Base-by-base conservation (phyloP, 2,329 filamentous ascomycete species). In the Trichoderma harzianum region DNA sequence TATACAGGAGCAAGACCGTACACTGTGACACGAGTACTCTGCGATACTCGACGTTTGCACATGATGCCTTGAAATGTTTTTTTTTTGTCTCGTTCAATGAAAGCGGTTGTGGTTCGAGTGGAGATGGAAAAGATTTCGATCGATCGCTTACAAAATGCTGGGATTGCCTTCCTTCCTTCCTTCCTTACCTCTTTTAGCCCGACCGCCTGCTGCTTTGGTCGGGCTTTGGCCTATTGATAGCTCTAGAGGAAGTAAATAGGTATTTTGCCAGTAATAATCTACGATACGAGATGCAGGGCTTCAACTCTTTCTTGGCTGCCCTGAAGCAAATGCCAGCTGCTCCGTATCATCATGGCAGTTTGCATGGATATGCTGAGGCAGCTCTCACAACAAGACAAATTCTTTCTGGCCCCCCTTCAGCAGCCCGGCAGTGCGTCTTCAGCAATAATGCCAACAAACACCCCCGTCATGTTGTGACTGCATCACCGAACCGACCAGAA, bases 161-260 rank as follows among this genome's bases (percentile, higher is more conserved):
- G 34, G 64, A 39, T 61, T 57, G 47, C n/a, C 53, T 32, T 68
- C 32, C 57, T 36, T 68, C 7, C n/a, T 32, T 68, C 32, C 57
- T 36, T 68, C 1, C 57, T 36, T 68, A 1, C 26, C 57, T 47
- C n/a, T 26, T 39, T 47, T n/a, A 26, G n/a, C 55, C 36, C 57
- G 26, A 62, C 67, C 67, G 67, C 67, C 67, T 69, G 57, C 67
- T 70, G 47, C 21, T 70, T 64, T 64, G 34, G 66, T 55, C 26
- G 57, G 57, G 14, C 24, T 64, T 64, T 64, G 21, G n/a, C 28
- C 21, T 26, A 32, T 30, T 28, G 39, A 34, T 32, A 24, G 26
- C 32, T 21, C 3, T 36, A 67, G 18, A 64, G 8, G 43, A 51
- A 51, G 43, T 51, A 51, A 51, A 51, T 21, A 11, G 28, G 16